Evolutionary conservation across 148 eudicot species (phyloP).

Genomic region (Camellia lanceoleosa): DNA sequence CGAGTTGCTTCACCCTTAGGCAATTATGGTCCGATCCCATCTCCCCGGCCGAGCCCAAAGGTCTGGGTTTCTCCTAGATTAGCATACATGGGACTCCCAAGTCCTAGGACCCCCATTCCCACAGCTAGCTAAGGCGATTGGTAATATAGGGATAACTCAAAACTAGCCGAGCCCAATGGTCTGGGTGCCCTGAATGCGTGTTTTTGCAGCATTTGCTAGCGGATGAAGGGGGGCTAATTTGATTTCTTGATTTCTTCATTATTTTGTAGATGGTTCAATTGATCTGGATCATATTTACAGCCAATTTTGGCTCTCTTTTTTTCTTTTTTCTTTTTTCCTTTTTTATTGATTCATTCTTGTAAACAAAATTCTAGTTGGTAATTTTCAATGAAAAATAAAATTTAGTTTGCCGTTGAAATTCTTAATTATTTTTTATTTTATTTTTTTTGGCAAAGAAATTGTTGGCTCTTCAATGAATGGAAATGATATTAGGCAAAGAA

Average conservation of each 20-base stretch:
- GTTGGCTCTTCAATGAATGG: no score
- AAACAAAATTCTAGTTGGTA: background rate
- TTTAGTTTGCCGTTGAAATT: background rate
- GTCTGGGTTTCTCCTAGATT: slow-evolving; percentile 43
- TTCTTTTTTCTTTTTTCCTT: background rate
- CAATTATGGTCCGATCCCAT: slow-evolving; percentile 37
- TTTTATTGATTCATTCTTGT: slow-evolving; percentile 16
- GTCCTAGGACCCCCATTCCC: slow-evolving; percentile 58
- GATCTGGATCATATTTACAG: background rate
- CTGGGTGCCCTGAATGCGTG: background rate
- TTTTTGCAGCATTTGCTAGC: background rate
- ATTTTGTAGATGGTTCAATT: slow-evolving; percentile 16
- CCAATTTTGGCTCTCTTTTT: slow-evolving; percentile 2
- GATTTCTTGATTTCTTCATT: slow-evolving; percentile 24
- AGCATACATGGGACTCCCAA: slow-evolving; percentile 58
- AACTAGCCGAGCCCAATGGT: no score
- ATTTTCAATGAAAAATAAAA: background rate
- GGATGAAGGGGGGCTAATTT: slow-evolving; percentile 14
- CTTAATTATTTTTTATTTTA: background rate
- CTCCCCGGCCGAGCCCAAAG: slow-evolving; percentile 47
- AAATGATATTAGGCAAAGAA: no score
- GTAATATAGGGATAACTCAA: background rate
- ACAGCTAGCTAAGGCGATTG: slow-evolving; percentile 21
- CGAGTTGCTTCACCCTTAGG: slow-evolving; percentile 30
- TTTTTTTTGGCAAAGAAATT: background rate